Evolutionary conservation across 139 green algal species (phyloP), one percentile per base, ranked within the genome.

Genomic region (Chlamydomonas incerta): DNA sequence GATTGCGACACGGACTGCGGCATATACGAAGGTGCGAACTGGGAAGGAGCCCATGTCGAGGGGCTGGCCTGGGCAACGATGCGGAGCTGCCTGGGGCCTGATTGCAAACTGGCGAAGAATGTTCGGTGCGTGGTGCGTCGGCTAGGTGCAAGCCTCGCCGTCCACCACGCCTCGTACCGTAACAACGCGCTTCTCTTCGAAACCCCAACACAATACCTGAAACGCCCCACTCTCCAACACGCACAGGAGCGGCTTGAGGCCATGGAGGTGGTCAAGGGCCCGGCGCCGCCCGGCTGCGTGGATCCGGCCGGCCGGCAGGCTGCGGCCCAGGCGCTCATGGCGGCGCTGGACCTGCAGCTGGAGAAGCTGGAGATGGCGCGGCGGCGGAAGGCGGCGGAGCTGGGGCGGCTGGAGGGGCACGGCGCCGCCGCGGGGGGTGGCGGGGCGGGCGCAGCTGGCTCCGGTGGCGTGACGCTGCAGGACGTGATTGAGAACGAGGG

Each of bases 321-420:
- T 29, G 77, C 77, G n/a, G 77, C 63, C 0, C 63, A 65, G 21
- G 63, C 63, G 35, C 63, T 83, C 29, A 18, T 74, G 46, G 77
- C 63, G 28, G 35, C 60, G 63, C 63, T 83, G 77, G 29, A 83
- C 41, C 5, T 66, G 63, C 77, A 83, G 77, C 31, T 83, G 41
- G 77, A 65, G 35, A 41, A 65, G 31, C n/a, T 83, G 31, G 77
- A 72, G 62, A 41, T 66, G 33, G 17, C 26, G 63, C 29, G 63
- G 41, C 21, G 29, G 23, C 41, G 46, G 77, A 83, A 74, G 77
- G 15, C 47, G 77, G 41, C 65, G 29, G 29, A 1, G 62, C 37
- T 83, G 63, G 46, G 33, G 9, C 63, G 63, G 63, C 14, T 21
- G 63, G 26, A 52, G 63, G 41, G 41, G 41, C 41, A 50, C 41